Base-by-base conservation (phyloP, 2,329 filamentous ascomycete species). In the Colletotrichum viniferum region DNA sequence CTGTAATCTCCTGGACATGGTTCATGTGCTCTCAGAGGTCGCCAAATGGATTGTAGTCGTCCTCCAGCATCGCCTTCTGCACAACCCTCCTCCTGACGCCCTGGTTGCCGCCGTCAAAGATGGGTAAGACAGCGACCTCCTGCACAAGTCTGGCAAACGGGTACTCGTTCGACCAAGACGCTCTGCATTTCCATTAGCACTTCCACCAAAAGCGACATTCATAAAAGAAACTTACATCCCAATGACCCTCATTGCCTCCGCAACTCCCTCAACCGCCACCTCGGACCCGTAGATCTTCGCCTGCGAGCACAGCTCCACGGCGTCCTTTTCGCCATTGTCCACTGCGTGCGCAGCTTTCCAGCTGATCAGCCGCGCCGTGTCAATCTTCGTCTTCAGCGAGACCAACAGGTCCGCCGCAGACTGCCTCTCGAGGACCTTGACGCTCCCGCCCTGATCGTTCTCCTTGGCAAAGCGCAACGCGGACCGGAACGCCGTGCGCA, bases 201-300 rank as follows among this genome's bases (percentile, higher is more conserved):
- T 21, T 36, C 16, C 9, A 4, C 2, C 2, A 10, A 26, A 7
- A 5, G 16, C 7, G 8, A 28, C 7, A 7, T 6, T 2, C 13
- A 10, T 12, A 10, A 2, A 0, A 38, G 3, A 30, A 43, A 80
- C 81, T 82, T 73, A 84, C 86, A 91, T 85, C 52, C 90, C 89
- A 18, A 91, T 87, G 12, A 85, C 86, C 73, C 86, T 86, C 76
- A 91, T 90, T 6, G 86, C 86, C 76, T 90, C 88, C 66, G 84
- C 82, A 8, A 87, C 85, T 10, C 83, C 86, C 77, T 88, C 86
- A 1, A 89, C 87, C 1, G 87, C 86, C 28, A 83, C 82, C 71
- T 90, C 89, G 4, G 86, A 88, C 65, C 87, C 87, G 74, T 85
- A 89, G 1, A 91, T 83, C 81, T 91, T 91, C 5, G 88, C 87